Evolutionary conservation across 2,329 filamentous ascomycete species (phyloP), one percentile per base, ranked within the genome.

Genomic region (Trichoderma citrinoviride): DNA sequence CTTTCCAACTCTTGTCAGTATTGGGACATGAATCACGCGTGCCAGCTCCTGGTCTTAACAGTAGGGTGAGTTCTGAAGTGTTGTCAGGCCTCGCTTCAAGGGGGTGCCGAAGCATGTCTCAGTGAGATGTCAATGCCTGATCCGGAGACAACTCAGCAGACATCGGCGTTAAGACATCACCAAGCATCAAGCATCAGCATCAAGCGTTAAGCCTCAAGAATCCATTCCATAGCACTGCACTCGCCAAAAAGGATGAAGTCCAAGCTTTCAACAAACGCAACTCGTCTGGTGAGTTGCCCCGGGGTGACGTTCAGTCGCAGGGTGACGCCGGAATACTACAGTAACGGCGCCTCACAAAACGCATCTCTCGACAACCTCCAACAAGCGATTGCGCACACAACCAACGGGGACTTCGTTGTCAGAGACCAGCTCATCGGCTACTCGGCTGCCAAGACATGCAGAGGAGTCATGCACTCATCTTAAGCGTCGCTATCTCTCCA

Each of bases 401-500:
- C 43, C 8, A n/a, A 60, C 29, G 56, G 40, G 25, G 43, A 25
- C 19, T 49, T 37, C 40, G 58, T 21, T 41, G 47, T 47, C 58
- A 61, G 25, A 61, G 23, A 52, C 47, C 56, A 49, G 56, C 55
- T 50, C 47, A 40, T 61, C 58, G 58, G 58, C 49, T 61, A 61
- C 21, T n/a, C 58, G 58, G 58, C 58, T 5, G 40, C 58, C 58
- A 61, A 61, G 47, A 19, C 37, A 61, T 61, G 47, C 58, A 61
- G 21, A 33, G 47, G 58, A 61, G 47, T 61, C 58, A 61, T 61
- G 58, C 58, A 53, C 58, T 61, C 37, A 61, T 61, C 33, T 33
- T 43, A 33, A 33, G 33, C 17, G 47, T 53, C 47, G 47, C 47
- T 49, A 43, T 53, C 37, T 33, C 15, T 61, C 53, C 58, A 44